phyloP scores from a whole-genome alignment of 1,284 basidiomycete genomes.

The Puccinia polysora region DNA sequence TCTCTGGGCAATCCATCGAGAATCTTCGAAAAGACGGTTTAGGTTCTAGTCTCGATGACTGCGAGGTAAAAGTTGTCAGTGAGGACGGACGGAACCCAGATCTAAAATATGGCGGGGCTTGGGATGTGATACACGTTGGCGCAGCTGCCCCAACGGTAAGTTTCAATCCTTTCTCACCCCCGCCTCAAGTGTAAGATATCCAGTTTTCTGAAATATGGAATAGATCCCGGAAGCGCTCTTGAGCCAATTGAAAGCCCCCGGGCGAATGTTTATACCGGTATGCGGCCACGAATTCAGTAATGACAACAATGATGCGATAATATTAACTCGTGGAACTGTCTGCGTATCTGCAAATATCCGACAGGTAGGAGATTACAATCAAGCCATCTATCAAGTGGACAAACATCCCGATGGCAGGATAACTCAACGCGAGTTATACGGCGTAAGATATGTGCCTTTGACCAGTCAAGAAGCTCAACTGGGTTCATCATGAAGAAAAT shows the following conservation, averaged over 20 bases:
- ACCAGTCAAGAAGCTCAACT: slow-evolving; percentile 24
- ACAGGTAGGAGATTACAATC: slow-evolving; percentile 59
- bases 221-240: slow-evolving; percentile 64
- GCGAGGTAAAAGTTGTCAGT: slow-evolving; percentile 62
- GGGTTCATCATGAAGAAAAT: background rate
- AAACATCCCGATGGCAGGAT: slow-evolving; percentile 71
- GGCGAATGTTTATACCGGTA: slow-evolving; percentile 90
- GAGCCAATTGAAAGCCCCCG: too few relatives aligned
- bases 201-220: background rate
- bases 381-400: slow-evolving; percentile 63
- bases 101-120: slow-evolving; percentile 61
- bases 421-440: slow-evolving; percentile 66
- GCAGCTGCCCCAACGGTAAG: slow-evolving; percentile 68
- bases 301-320: too few relatives aligned
- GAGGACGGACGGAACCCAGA: slow-evolving; percentile 73
- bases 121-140: slow-evolving; percentile 87
- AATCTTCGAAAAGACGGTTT: slow-evolving; percentile 72
- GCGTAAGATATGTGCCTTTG: slow-evolving; percentile 56
- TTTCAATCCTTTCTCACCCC: background rate
- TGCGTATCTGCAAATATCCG: too few relatives aligned
- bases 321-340: too few relatives aligned
- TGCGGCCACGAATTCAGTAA: too few relatives aligned
- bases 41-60: slow-evolving; percentile 58
- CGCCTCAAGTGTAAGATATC: background rate
- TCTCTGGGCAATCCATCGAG: slow-evolving; percentile 65